phyloP scores from a whole-genome alignment of 2,329 filamentous ascomycete genomes.

The Diaporthe sp. region DNA sequence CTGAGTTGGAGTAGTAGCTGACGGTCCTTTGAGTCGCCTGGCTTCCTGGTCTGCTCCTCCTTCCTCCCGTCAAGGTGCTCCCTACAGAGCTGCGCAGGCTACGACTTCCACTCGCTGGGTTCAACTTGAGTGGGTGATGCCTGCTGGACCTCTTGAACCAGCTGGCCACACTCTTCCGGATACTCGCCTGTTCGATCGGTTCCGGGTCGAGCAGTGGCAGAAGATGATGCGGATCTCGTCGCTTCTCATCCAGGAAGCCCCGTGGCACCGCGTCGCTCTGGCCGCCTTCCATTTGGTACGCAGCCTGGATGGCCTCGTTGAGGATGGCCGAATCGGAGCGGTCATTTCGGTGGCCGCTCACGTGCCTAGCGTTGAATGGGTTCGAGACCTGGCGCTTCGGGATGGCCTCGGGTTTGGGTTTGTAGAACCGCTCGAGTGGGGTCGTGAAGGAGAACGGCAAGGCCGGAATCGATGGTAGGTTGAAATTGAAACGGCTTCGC shows the following conservation, averaged over 20 bases:
- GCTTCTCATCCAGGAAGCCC: constrained; percentile 39
- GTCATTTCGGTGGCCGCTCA: constrained; percentile 1
- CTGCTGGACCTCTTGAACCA: constrained; percentile 37
- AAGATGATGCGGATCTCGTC: constrained; percentile 23
- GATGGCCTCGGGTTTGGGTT: constrained; percentile 5
- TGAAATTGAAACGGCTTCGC: constrained; percentile 11
- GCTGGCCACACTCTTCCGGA: constrained; percentile 36
- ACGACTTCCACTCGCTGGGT: constrained; percentile 8
- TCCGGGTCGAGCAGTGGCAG: constrained; percentile 26
- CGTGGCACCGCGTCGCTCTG: not conserved
- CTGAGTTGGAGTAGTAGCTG: constrained; percentile 1
- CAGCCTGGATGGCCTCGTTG: constrained; percentile 26
- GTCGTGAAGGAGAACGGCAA: constrained; percentile 11
- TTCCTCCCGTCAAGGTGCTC: not conserved
- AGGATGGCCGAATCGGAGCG: constrained; percentile 29
- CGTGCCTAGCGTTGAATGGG: not conserved
- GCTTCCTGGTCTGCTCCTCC: constrained; percentile 18
- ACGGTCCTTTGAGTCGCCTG: not conserved
- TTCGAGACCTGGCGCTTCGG: constrained; percentile 20
- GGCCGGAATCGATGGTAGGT: not conserved
- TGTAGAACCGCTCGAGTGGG: constrained; percentile 9
- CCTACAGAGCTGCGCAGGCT: constrained; percentile 2
- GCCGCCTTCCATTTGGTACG: constrained; percentile 24
- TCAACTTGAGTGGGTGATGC: constrained; percentile 37
- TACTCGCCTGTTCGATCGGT: constrained; percentile 31